These are phyloP conservation scores for Cyclotella choctawhatcheeana DNA, from an alignment of 108 stramenopile genomes.

Conservation along the genomic window DNA sequence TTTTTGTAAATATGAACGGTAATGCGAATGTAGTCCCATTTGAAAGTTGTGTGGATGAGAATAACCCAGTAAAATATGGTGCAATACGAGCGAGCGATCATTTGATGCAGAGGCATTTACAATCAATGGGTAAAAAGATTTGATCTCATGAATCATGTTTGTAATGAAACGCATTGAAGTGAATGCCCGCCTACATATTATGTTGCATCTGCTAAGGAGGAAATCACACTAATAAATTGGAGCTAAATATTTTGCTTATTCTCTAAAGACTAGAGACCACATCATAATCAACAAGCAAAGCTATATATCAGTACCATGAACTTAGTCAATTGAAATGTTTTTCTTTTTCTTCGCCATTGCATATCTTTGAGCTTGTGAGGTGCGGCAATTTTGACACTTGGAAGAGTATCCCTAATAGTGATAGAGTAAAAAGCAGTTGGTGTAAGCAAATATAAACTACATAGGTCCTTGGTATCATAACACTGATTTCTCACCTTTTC, in stretches of 20 bases:
- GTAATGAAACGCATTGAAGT: too few species aligned
- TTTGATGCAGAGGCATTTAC: constrained; percentile 52
- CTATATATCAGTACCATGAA: too few species aligned
- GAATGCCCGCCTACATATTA: too few species aligned
- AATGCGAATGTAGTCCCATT: constrained; percentile 61
- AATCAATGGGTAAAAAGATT: constrained; percentile 38
- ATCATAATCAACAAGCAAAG: too few species aligned
- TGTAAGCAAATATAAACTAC: neutral
- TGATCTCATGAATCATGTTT: too few species aligned
- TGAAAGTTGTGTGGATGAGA: constrained; percentile 45
- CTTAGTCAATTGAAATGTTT: neutral
- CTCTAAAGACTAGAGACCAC: too few species aligned
- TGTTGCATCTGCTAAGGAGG: too few species aligned
- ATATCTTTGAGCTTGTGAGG: constrained; percentile 40
- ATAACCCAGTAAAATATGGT: constrained; percentile 42
- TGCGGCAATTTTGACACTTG: constrained; percentile 48
- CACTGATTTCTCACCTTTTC: constrained; percentile 44
- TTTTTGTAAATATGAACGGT: constrained; percentile 82
- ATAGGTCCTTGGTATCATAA: too few species aligned
- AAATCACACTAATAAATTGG: too few species aligned
- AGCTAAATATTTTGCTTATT: too few species aligned
- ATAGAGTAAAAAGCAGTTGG: neutral
- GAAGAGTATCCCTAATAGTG: constrained; percentile 46
- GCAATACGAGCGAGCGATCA: constrained; percentile 70
- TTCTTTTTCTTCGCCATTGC: constrained; percentile 19